Percentiles rank a stretch among this genome's conserved stretches.
phyloP scores from a whole-genome alignment of 2,329 filamentous ascomycete species.

The Aspergillus sergii region DNA sequence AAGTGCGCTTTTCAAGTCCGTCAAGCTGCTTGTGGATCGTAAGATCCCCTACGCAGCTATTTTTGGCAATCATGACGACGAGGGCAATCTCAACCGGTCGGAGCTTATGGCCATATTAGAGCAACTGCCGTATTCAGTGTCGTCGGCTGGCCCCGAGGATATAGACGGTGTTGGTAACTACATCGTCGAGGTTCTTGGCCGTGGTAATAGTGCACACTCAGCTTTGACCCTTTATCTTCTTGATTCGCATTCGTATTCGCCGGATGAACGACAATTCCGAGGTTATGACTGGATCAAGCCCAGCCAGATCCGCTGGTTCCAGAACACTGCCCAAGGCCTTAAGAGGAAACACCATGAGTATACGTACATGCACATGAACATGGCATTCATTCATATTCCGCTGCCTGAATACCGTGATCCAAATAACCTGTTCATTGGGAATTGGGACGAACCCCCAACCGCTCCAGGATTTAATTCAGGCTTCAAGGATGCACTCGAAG shows the following conservation, averaged over 20 bases:
- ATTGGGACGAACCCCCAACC: constrained; percentile 80
- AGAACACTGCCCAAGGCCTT: constrained; percentile 70
- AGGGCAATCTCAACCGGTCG: constrained; percentile 74
- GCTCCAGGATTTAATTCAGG: constrained; percentile 87
- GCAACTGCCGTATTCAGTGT: constrained; percentile 84
- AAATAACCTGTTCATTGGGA: constrained; percentile 65
- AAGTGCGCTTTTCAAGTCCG: constrained; percentile 91
- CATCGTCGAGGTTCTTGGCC: constrained; percentile 83
- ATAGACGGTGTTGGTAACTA: constrained; percentile 95
- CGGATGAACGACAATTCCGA: constrained; percentile 82
- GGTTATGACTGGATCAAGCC: constrained; percentile 98
- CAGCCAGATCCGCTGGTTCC: constrained; percentile 94
- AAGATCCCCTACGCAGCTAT: constrained; percentile 92
- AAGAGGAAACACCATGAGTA: constrained; percentile 81
- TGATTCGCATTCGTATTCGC: constrained; percentile 89
- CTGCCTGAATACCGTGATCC: constrained; percentile 79
- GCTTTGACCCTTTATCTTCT: constrained; percentile 93
- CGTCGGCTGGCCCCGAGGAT: constrained; percentile 77
- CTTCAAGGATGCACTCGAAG: constrained; percentile 87
- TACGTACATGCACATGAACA: constrained; percentile 88
- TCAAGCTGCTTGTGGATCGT: constrained; percentile 78
- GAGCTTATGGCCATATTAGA: constrained; percentile 85
- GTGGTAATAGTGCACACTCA: constrained; percentile 77
- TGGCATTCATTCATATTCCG: constrained; percentile 97
- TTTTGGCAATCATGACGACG: constrained; percentile 97